Evolutionary conservation across 2,329 filamentous ascomycete species (phyloP).

Genomic region (Geosmithia putterillii): DNA sequence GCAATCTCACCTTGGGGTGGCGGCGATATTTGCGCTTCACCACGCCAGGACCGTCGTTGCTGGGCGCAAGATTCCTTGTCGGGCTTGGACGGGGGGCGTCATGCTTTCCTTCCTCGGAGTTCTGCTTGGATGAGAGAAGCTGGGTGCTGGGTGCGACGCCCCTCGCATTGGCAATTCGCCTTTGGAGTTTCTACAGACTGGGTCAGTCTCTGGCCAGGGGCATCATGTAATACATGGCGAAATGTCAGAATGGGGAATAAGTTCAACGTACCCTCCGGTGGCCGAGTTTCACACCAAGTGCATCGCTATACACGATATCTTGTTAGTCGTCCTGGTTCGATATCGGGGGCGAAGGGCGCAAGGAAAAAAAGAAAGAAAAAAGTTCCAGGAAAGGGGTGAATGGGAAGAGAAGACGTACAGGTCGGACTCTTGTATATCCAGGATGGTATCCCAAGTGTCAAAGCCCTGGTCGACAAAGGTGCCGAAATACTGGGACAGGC

Average conservation of each 20-base stretch:
- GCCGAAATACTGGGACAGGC: conserved; percentile 65
- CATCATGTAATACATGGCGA: conserved; percentile 1
- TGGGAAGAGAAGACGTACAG: conserved; percentile 40
- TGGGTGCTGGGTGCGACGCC: conserved; percentile 45
- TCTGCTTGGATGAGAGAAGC: conserved; percentile 36
- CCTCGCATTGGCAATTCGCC: conserved; percentile 64
- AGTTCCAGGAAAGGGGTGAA: too few species aligned
- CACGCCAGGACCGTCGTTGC: conserved; percentile 28
- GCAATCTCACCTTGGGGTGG: conserved; percentile 54
- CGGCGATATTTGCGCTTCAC: conserved; percentile 65
- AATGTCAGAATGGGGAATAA: not conserved
- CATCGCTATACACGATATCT: conserved; percentile 42
- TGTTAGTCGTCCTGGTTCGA: conserved; percentile 7
- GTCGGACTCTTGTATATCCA: conserved; percentile 77
- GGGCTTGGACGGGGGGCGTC: conserved; percentile 41
- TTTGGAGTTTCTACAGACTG: conserved; percentile 61
- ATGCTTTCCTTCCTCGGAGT: conserved; percentile 38
- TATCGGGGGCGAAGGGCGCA: too few species aligned
- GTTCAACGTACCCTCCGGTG: conserved; percentile 56
- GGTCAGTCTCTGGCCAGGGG: conserved; percentile 4
- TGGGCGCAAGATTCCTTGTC: conserved; percentile 27
- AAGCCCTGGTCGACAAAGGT: conserved; percentile 68
- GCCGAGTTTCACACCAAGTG: conserved; percentile 65
- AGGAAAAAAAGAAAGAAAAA: too few species aligned
- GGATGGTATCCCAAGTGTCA: conserved; percentile 71